Conservation (phyloP, 805 yeast genomes). For the Komagataella pseudopastoris region DNA sequence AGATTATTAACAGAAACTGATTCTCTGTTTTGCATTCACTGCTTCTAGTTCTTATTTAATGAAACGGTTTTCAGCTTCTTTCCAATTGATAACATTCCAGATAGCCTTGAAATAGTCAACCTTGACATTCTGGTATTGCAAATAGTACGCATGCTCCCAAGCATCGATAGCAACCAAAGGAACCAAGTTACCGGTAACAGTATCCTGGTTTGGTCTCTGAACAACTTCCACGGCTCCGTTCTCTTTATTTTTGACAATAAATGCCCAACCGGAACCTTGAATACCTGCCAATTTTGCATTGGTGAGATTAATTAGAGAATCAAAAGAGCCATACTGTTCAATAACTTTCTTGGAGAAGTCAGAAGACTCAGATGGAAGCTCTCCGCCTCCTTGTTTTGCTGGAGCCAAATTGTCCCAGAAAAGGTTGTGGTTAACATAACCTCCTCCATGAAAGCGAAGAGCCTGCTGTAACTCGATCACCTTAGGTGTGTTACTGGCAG, state of each 20-base stretch:
- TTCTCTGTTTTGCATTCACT: too few relatives aligned
- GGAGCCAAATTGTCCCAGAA: conserved; percentile 89
- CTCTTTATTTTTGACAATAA: conserved; percentile 69
- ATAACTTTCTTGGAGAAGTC: conserved; percentile 44
- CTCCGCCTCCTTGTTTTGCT: conserved; percentile 62
- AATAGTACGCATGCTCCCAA: conserved; percentile 94
- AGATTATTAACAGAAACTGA: background rate
- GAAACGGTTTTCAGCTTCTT: conserved; percentile 71
- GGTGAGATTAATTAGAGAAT: conserved; percentile 46
- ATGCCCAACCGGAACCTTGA: conserved; percentile 96
- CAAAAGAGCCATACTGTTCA: conserved; percentile 60
- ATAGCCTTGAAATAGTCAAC: conserved; percentile 86
- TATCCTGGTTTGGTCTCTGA: conserved; percentile 79
- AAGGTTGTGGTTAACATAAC: conserved; percentile 71
- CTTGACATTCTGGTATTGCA: conserved; percentile 86
- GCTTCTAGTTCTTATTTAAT: conserved; percentile 9
- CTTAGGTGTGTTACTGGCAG: conserved; percentile 42
- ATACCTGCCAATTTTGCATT: conserved; percentile 70
- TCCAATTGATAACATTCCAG: conserved; percentile 93
- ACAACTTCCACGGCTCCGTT: conserved; percentile 69
- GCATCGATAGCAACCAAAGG: conserved; percentile 88
- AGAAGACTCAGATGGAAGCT: conserved; percentile 38
- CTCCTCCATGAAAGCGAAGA: conserved; percentile 90
- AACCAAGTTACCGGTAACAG: conserved; percentile 52
- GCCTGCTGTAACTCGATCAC: conserved; percentile 54